These are phyloP conservation scores for Raffaelea ambrosiae DNA, from an alignment of 2,329 filamentous ascomycete species.

Conservation along the genomic window DNA sequence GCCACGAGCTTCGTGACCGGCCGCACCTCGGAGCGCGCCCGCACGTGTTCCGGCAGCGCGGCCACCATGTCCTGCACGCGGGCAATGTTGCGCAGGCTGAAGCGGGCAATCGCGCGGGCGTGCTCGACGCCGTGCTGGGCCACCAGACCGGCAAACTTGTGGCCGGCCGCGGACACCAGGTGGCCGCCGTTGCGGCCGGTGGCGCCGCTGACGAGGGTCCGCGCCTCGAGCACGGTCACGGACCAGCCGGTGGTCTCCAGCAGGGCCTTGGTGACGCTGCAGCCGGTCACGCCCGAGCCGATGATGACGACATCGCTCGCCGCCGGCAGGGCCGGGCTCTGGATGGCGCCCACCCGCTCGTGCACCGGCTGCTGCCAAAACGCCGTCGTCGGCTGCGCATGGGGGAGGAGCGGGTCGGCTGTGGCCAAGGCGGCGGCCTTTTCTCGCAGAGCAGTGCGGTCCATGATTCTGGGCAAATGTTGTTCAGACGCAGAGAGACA, in stretches of 20 bases:
- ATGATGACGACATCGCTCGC: constrained; percentile 23
- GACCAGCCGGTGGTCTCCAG: constrained; percentile 8
- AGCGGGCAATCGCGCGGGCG: constrained; percentile 8
- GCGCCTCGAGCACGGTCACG: constrained; percentile 19
- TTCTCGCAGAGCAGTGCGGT: no score
- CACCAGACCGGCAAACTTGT: background rate
- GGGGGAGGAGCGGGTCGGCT: constrained; percentile 17
- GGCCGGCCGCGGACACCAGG: constrained; percentile 3
- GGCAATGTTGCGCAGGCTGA: constrained; percentile 9
- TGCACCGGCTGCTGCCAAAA: constrained; percentile 19
- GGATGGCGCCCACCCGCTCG: constrained; percentile 11
- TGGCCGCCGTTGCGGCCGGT: constrained; percentile 23
- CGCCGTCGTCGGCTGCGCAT: constrained; percentile 24
- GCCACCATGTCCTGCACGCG: constrained; percentile 4
- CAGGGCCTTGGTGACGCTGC: constrained; percentile 21
- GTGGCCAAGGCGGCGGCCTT: no score
- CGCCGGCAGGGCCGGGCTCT: constrained; percentile 4
- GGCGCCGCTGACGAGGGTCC: constrained; percentile 18
- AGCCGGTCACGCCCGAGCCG: constrained; percentile 27
- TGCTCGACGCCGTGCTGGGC: constrained; percentile 7
- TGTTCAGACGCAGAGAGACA: no score
- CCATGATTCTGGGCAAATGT: no score
- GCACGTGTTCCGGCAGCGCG: background rate
- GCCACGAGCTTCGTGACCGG: background rate
- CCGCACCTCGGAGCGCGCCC: background rate